Conservation (phyloP, 306 rosid genomes). For the Fragaria nilgerrensis region DNA sequence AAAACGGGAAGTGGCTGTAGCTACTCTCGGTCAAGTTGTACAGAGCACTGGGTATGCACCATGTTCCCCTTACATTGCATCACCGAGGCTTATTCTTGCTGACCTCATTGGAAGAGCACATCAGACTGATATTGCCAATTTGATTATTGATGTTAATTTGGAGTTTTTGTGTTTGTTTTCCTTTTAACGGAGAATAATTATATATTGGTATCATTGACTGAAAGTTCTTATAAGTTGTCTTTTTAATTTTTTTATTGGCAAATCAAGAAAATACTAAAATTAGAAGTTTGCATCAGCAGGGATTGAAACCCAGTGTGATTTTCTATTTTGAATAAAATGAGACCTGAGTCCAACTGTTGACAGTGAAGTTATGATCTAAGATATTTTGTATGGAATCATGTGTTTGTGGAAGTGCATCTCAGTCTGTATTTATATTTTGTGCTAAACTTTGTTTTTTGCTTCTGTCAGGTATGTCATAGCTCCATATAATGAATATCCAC, state of each 20-base stretch:
- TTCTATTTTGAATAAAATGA: background rate
- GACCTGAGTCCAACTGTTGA: background rate
- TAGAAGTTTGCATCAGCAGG: background rate
- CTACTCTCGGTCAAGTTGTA: conserved; percentile 98
- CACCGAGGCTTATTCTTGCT: background rate
- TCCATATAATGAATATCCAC: conserved; percentile 92
- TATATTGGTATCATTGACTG: background rate
- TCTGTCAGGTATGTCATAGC: conserved; percentile 84
- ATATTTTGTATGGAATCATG: background rate
- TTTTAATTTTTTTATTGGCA: background rate
- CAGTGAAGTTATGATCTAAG: background rate
- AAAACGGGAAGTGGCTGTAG: conserved; percentile 93
- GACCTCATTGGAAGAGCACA: background rate
- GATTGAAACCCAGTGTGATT: background rate
- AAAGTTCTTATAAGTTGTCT: background rate
- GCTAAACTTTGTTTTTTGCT: conserved; percentile 8
- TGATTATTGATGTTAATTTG: background rate
- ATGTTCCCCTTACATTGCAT: conserved; percentile 11
- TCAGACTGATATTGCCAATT: background rate
- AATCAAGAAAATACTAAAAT: background rate
- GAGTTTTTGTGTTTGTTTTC: background rate
- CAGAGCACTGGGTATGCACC: conserved; percentile 93
- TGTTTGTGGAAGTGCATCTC: background rate
- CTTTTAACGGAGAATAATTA: background rate
- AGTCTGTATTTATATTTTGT: background rate